Base-by-base conservation (phyloP, 306 rosid species). In the Quercus alba region DNA sequence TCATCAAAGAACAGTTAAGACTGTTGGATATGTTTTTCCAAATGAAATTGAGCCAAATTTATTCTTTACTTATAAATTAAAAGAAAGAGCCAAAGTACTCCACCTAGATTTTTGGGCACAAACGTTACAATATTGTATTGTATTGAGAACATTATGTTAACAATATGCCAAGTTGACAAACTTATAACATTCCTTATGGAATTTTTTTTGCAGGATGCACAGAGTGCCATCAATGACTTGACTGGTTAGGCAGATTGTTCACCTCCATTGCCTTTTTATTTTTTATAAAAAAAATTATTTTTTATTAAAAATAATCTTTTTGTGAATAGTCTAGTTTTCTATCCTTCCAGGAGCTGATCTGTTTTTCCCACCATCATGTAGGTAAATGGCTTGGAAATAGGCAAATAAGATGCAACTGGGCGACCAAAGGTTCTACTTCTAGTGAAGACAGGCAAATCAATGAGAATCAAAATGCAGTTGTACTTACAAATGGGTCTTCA, bases 381-480 rank as follows among this genome's bases (percentile, higher is more conserved):
- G 92, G 90, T 68, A 88, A 88, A 82, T 88, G 92, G 92, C 86
- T 88, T 73, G 92, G 92, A 59, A 88, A 86, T 80, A 88, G 92
- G 81, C 89, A 88, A 80, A 88, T 88, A 81, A 72, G 92, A 61
- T 88, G 89, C 86, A 88, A 88, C 75, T 86, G 92, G 92, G 92
- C 89, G 67, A 84, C 92, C 33, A 88, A 88, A 83, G 89, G 92
- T 54, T 86, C 88, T 82, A 81, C 86, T 81, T 59, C 70, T 54
- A 86, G 5, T 73, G 92, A 88, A 70, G 92, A 88, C 72, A 87
- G 82, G 72, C 72, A 67, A 76, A 86, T 55, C 80, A 84, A 67
- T 80, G 92, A 88, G 80, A 84, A 7, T 77, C 89, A 88, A 86
- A 88, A 84, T 72, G 86, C 89, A 31, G 92, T 88, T 75, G 85